Evolutionary conservation across 2,329 filamentous ascomycete genomes (phyloP).

Genomic region (Zymoseptoria brevis): DNA sequence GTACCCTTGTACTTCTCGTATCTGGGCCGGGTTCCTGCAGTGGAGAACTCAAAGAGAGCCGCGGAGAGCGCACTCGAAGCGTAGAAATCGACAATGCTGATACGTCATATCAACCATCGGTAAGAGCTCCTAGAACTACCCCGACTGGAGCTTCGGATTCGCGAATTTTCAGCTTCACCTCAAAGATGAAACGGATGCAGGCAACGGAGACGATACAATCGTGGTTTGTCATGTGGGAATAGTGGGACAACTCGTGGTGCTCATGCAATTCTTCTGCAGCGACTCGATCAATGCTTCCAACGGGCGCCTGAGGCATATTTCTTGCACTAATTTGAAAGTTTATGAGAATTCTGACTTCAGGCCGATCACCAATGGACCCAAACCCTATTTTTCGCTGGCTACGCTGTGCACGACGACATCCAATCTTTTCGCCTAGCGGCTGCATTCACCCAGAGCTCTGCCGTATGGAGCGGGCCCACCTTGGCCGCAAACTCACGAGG

Average conservation of each 20-base stretch:
- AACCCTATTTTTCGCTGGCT: not conserved
- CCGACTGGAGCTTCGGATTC: too few species aligned
- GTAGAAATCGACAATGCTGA: not conserved
- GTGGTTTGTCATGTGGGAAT: too few species aligned
- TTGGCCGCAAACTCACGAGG: not conserved
- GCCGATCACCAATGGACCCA: not conserved
- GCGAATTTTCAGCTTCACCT: not conserved
- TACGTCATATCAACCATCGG: not conserved
- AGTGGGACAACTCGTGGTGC: too few species aligned
- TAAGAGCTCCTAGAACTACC: not conserved
- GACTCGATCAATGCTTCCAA: too few species aligned
- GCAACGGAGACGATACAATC: too few species aligned
- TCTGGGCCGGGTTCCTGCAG: not conserved
- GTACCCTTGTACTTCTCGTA: not conserved
- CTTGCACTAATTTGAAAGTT: too few species aligned
- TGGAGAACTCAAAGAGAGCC: not conserved
- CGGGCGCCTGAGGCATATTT: too few species aligned
- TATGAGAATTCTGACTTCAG: not conserved
- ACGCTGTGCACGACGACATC: not conserved
- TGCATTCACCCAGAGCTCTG: not conserved
- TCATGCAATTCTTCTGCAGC: too few species aligned
- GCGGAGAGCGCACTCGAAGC: not conserved
- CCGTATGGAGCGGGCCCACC: slow-evolving; percentile 6
- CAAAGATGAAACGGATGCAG: too few species aligned
- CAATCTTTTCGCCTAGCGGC: not conserved